Conservation (phyloP, 805 yeast species). For the Kazachstania psychrophila region DNA sequence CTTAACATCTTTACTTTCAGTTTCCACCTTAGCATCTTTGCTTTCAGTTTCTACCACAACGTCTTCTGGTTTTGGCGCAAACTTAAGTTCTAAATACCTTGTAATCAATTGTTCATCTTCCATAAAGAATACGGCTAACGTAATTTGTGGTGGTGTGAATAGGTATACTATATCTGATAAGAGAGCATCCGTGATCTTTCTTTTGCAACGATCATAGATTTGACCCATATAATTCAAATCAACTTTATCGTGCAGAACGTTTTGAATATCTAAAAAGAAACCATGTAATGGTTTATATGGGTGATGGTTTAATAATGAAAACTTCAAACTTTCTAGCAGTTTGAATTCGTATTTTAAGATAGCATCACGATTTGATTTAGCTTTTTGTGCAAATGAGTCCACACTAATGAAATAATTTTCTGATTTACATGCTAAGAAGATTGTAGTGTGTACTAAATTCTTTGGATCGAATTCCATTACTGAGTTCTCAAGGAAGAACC, state of each 20-base stretch:
- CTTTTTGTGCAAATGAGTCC: slow-evolving; percentile 62
- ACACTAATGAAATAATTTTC: slow-evolving; percentile 87
- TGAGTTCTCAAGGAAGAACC: slow-evolving; percentile 70
- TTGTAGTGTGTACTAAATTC: slow-evolving; percentile 65
- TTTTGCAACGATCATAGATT: slow-evolving; percentile 62
- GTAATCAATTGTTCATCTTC: slow-evolving; percentile 55
- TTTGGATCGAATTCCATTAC: slow-evolving; percentile 88
- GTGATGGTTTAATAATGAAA: slow-evolving; percentile 79
- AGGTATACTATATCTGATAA: slow-evolving; percentile 67
- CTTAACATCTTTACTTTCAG: slow-evolving; percentile 8
- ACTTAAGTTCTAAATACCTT: slow-evolving; percentile 59
- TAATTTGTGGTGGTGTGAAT: slow-evolving; percentile 92
- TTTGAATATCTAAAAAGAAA: slow-evolving; percentile 83
- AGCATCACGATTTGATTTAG: slow-evolving; percentile 57
- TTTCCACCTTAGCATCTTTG: slow-evolving; percentile 2
- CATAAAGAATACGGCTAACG: slow-evolving; percentile 71
- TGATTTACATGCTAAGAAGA: slow-evolving; percentile 85
- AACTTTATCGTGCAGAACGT: slow-evolving; percentile 35
- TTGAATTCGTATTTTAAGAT: slow-evolving; percentile 73
- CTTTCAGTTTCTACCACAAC: slow-evolving; percentile 10
- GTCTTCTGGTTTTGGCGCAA: slow-evolving; percentile 26
- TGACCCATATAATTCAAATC: slow-evolving; percentile 53
- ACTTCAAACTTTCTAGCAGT: slow-evolving; percentile 62
- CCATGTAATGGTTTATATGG: slow-evolving; percentile 90
- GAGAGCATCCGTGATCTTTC: slow-evolving; percentile 55